These are phyloP conservation scores for Alternaria infectoria DNA, from an alignment of 2,329 filamentous ascomycete species.

Conservation along the genomic window DNA sequence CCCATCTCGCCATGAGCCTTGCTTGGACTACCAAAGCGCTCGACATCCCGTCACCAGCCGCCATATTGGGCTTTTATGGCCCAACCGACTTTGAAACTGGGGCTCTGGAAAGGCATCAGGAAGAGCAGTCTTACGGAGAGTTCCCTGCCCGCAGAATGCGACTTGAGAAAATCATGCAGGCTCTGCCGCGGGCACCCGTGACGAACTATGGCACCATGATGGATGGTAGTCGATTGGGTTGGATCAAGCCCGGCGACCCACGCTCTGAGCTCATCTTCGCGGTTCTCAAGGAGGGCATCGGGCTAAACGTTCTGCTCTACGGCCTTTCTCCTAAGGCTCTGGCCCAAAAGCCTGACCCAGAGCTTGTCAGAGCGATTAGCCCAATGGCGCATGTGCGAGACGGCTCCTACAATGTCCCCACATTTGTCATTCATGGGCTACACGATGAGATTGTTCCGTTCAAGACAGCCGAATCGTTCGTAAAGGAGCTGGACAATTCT, in stretches of 20 bases:
- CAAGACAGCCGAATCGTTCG: constrained; percentile 5
- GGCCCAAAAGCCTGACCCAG: not conserved
- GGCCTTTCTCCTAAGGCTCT: constrained; percentile 2
- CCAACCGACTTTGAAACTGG: constrained; percentile 7
- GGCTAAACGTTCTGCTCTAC: not conserved
- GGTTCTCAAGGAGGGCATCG: not conserved
- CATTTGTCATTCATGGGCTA: constrained; percentile 2
- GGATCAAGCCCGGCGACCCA: constrained; percentile 7
- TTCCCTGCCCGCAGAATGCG: constrained; percentile 7
- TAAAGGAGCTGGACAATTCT: not conserved
- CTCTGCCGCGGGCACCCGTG: not conserved
- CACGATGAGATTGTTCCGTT: constrained; percentile 5
- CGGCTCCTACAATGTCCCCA: constrained; percentile 4
- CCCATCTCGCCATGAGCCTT: constrained; percentile 8
- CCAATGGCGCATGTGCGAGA: constrained; percentile 4
- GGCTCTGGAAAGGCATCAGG: not conserved
- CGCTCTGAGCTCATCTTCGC: constrained; percentile 6
- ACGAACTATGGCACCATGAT: constrained; percentile 6
- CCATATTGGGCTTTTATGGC: constrained; percentile 4
- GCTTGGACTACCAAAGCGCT: constrained; percentile 4
- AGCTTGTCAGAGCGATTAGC: constrained; percentile 2
- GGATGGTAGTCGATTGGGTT: constrained; percentile 6
- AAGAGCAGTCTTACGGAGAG: not conserved
- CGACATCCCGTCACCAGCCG: not conserved
- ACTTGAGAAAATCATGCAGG: constrained; percentile 6